Conservation (phyloP, 495 filamentous ascomycete species). For the Neurospora tetrasperma region DNA sequence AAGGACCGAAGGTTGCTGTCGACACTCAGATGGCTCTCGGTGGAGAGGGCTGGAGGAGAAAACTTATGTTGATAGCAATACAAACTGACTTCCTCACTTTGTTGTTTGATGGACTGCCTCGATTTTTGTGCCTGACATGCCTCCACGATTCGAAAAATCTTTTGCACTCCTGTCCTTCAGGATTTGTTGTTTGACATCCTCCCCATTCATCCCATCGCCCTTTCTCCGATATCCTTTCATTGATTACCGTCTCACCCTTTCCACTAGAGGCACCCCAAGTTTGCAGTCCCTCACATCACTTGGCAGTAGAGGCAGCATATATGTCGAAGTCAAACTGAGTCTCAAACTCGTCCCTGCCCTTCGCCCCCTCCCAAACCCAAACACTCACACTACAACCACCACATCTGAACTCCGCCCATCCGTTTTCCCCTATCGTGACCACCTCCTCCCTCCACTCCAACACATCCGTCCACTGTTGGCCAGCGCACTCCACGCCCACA, state of each 20-base stretch:
- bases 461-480: conserved; percentile 52
- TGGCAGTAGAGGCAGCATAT: not conserved
- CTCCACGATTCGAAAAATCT: not conserved
- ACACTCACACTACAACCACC: conserved; percentile 44
- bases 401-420: conserved; percentile 47
- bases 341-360: conserved; percentile 39
- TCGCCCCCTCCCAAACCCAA: conserved; percentile 49
- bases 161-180: not conserved
- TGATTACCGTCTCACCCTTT: not conserved
- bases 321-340: conserved; percentile 3
- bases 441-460: conserved; percentile 34
- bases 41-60: not conserved
- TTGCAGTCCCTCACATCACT: not conserved
- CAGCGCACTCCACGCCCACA: conserved; percentile 46
- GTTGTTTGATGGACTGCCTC: not conserved
- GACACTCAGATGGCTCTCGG: not conserved
- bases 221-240: not conserved
- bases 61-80: not conserved
- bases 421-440: conserved; percentile 44
- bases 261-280: not conserved
- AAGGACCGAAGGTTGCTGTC: not conserved
- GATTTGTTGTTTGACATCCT: not conserved
- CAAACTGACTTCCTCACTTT: not conserved
- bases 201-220: not conserved
- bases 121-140: not conserved